phyloP scores from a whole-genome alignment of 192 early-diverging fungal species.

The Coemansia sp. region DNA sequence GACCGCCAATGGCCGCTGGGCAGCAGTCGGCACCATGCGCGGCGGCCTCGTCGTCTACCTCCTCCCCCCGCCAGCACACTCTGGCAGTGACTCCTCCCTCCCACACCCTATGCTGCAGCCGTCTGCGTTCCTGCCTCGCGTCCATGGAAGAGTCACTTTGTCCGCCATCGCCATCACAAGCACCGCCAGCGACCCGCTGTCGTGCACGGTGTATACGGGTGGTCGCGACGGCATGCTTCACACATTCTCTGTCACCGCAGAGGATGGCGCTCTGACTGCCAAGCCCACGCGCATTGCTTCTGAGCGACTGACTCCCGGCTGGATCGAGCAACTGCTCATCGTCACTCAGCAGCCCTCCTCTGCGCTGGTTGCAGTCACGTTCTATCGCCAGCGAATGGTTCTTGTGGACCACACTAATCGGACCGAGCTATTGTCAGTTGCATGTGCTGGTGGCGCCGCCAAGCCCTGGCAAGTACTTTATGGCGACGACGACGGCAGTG shows the following conservation, averaged over 20 bases:
- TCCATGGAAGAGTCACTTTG: slow-evolving; percentile 7
- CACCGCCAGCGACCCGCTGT: background rate
- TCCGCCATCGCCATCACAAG: slow-evolving; percentile 1
- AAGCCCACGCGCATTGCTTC: background rate
- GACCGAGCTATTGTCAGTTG: slow-evolving; percentile 68
- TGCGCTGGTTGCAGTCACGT: slow-evolving; percentile 68
- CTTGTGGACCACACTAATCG: slow-evolving; percentile 68
- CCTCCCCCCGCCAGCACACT: too few relatives aligned
- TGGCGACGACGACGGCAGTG: slow-evolving; percentile 49
- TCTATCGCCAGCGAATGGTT: slow-evolving; percentile 74
- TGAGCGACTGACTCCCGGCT: slow-evolving; percentile 75
- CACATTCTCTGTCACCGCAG: background rate
- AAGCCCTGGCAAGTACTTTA: slow-evolving; percentile 71
- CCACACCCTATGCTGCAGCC: too few relatives aligned
- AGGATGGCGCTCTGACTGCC: background rate
- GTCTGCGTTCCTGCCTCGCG: background rate
- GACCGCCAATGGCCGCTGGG: slow-evolving; percentile 11
- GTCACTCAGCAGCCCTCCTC: slow-evolving; percentile 45
- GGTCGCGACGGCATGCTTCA: slow-evolving; percentile 35
- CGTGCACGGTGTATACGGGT: slow-evolving; percentile 12
- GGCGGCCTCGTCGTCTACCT: slow-evolving; percentile 18
- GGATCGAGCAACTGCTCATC: slow-evolving; percentile 65
- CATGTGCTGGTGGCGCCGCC: slow-evolving; percentile 78
- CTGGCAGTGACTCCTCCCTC: too few relatives aligned
- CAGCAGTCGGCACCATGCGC: slow-evolving; percentile 10